A percentile compares a stretch with the other conserved stretches of the same genome.
Conservation (phyloP, 225 moss, liverwort and hornwort genomes). For the Neckera pumila region DNA sequence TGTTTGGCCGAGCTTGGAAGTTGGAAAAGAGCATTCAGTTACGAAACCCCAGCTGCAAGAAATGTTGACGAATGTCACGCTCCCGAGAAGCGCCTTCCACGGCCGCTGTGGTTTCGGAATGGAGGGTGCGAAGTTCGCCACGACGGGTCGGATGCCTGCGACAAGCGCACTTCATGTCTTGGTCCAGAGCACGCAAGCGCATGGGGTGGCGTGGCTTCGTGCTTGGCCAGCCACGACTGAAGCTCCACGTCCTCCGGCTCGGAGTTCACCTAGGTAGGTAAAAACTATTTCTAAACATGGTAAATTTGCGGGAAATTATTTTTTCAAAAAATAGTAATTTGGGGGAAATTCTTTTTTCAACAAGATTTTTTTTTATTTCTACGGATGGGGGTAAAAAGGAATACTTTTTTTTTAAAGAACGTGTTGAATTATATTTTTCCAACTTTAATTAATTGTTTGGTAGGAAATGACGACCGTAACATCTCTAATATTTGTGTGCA, state of each 20-base stretch:
- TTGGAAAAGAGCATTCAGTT: background rate
- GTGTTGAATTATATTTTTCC: background rate
- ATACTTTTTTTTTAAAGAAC: background rate
- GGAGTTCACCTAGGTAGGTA: too few species aligned
- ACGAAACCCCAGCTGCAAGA: too few species aligned
- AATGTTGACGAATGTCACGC: background rate
- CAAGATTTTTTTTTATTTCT: too few species aligned
- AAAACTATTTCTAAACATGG: background rate
- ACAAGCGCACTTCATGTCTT: background rate
- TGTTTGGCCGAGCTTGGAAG: background rate
- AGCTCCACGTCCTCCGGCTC: background rate
- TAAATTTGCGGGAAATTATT: too few species aligned
- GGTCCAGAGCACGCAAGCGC: background rate
- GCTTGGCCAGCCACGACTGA: background rate
- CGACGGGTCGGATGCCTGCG: background rate
- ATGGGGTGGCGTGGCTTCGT: background rate
- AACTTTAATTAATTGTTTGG: background rate
- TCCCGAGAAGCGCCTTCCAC: background rate
- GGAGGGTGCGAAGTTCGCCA: background rate
- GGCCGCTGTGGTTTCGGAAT: background rate
- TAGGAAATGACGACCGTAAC: rapidly evolving
- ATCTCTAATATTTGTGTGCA: too few species aligned
- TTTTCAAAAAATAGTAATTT: background rate
- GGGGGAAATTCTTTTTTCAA: background rate
- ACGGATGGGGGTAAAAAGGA: rapidly evolving